Evolutionary conservation across 2,329 filamentous ascomycete species (phyloP), one percentile per base, ranked within the genome.

Genomic region (Fusarium nelsonii): DNA sequence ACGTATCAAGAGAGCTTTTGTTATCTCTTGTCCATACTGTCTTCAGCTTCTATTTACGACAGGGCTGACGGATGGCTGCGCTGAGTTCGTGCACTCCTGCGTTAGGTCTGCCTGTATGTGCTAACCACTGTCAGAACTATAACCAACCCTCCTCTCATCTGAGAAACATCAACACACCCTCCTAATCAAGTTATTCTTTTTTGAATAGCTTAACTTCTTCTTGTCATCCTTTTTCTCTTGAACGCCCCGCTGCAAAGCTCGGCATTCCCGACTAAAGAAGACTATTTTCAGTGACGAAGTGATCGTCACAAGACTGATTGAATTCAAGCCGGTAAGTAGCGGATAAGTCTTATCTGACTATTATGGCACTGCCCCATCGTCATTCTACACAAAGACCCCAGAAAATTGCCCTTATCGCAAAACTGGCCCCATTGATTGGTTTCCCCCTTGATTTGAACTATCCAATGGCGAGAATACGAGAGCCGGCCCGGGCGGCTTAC

Each of bases 21-120:
- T 75, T 75, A 75, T 75, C 73, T 75, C 68, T 75, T 67, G 63
- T 58, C 49, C 62, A 58, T 59, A 56, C 60, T 67, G 60, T 61
- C 65, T 60, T 68, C 71, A 71, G 73, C 67, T 74, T 61, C 73
- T 75, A 74, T 75, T 74, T 75, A 66, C 68, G 58, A 75, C 71
- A 75, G 70, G 57, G 73, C 71, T 75, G 73, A 74, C 70, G 73
- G 63, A 75, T 75, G 73, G 73, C 73, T 75, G 71, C 74, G 66
- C 63, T 74, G 73, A 74, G 71, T 75, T 71, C 70, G 73, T 63
- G 50, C 70, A 71, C 72, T 52, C 65, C 66, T 58, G 32, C 28
- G 32, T 34, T 26, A 74, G 58, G 63, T 62, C 20, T 59, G 68
- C 60, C 71, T 65, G 66, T 23, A 23, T 23, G 23, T 75, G 73